Conservation (phyloP, 441 rosid species). For the Sinapis alba region DNA sequence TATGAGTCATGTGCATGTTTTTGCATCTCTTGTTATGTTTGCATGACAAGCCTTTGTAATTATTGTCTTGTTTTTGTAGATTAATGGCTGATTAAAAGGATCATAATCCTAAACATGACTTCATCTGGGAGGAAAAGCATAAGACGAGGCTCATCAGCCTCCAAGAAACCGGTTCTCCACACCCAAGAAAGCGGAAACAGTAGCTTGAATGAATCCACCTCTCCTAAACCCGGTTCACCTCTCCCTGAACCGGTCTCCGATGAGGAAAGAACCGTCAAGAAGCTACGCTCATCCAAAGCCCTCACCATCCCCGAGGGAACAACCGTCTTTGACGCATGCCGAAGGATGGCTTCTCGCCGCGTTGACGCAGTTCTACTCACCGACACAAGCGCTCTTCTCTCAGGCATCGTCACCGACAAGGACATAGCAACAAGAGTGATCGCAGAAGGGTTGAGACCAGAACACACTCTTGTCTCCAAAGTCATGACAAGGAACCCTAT, state of each 20-base stretch:
- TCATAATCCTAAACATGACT: slow-evolving; percentile 2
- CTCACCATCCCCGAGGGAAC: slow-evolving; percentile 94
- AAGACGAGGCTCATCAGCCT: slow-evolving; percentile 50
- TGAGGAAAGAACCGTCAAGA: slow-evolving; percentile 91
- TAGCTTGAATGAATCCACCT: slow-evolving; percentile 15
- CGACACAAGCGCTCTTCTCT: slow-evolving; percentile 86
- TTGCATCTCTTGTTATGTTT: neutral
- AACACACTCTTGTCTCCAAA: slow-evolving; percentile 83
- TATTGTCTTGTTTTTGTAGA: neutral
- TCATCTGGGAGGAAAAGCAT: slow-evolving; percentile 47
- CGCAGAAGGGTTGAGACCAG: slow-evolving; percentile 92
- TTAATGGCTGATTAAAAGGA: slow-evolving; percentile 1
- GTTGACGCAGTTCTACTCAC: slow-evolving; percentile 87
- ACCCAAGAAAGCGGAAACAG: slow-evolving; percentile 43
- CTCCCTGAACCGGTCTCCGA: slow-evolving; percentile 31
- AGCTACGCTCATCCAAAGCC: slow-evolving; percentile 81
- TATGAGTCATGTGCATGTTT: neutral
- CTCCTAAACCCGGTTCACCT: slow-evolving; percentile 32
- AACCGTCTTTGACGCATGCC: slow-evolving; percentile 85
- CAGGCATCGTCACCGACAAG: slow-evolving; percentile 93
- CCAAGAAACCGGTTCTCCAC: slow-evolving; percentile 56
- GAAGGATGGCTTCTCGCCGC: slow-evolving; percentile 84
- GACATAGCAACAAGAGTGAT: slow-evolving; percentile 84
- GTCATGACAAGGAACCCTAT: slow-evolving; percentile 92
- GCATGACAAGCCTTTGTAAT: neutral